phyloP scores from a whole-genome alignment of 2,329 filamentous ascomycete species.

The Cytospora leucostoma region DNA sequence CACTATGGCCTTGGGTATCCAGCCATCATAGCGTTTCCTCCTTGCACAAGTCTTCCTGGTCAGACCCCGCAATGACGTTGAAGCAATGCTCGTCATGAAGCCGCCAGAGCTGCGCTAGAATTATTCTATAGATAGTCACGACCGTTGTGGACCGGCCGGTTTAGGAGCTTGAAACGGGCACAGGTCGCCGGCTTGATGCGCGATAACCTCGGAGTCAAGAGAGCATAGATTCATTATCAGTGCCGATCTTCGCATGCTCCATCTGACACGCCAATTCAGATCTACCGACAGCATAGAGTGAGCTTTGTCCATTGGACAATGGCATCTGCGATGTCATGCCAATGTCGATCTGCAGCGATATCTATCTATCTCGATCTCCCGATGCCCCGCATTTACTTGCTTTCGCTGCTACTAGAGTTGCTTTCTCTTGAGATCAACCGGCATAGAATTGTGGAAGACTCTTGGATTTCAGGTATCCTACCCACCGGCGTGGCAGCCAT shows the following conservation, averaged over 20 bases:
- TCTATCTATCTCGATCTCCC: slow-evolving; percentile 22
- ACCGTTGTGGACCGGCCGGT: slow-evolving; percentile 10
- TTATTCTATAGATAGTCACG: neutral
- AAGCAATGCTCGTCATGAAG: neutral
- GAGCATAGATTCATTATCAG: neutral
- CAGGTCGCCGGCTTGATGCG: slow-evolving; percentile 4
- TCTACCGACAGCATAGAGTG: no score
- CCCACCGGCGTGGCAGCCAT: slow-evolving; percentile 6
- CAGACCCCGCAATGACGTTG: neutral
- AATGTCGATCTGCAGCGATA: slow-evolving; percentile 19
- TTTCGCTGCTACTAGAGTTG: neutral
- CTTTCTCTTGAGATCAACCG: slow-evolving; percentile 19
- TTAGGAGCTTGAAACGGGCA: neutral
- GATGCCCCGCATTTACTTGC: neutral
- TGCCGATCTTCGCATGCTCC: neutral
- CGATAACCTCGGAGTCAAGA: neutral
- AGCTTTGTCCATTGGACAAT: slow-evolving; percentile 8
- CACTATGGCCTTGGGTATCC: neutral
- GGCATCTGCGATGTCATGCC: slow-evolving; percentile 1
- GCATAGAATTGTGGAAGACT: slow-evolving; percentile 3
- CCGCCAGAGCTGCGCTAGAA: slow-evolving; percentile 14
- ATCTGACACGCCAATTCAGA: neutral
- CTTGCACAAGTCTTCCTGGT: neutral
- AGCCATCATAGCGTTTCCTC: neutral
- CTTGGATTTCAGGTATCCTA: slow-evolving; percentile 8